phyloP scores from a whole-genome alignment of 2,329 filamentous ascomycete species.

The Penicillium sp. region DNA sequence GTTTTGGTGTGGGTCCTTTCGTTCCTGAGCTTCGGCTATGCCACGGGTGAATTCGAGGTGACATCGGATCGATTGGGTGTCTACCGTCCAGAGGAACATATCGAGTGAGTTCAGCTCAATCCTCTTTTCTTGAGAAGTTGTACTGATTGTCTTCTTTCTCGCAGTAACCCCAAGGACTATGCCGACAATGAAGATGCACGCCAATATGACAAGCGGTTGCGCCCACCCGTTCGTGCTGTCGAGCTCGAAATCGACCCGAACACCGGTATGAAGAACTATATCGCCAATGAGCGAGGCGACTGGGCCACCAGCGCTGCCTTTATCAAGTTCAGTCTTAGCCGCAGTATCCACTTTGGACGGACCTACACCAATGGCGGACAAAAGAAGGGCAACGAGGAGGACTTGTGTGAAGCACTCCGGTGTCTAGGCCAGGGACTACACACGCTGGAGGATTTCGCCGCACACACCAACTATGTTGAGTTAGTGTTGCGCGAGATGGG shows the following conservation, averaged over 20 bases:
- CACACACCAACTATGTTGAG: constrained; percentile 82
- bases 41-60: constrained; percentile 82
- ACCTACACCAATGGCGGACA: constrained; percentile 68
- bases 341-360: constrained; percentile 75
- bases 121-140: background rate
- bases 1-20: constrained; percentile 79
- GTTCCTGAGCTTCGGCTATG: constrained; percentile 79
- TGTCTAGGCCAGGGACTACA: constrained; percentile 75
- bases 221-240: constrained; percentile 69
- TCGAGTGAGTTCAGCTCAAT: constrained; percentile 40
- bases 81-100: constrained; percentile 70
- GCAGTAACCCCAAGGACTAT: constrained; percentile 76
- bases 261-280: constrained; percentile 99
- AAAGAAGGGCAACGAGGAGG: constrained; percentile 65
- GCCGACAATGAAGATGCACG: constrained; percentile 84
- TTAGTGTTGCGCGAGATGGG: constrained; percentile 72
- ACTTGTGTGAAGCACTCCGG: constrained; percentile 76
- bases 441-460: constrained; percentile 75
- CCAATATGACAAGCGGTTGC: constrained; percentile 71
- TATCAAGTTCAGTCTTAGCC: constrained; percentile 70
- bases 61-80: constrained; percentile 76
- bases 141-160: constrained; percentile 47
- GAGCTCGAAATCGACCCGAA: constrained; percentile 72
- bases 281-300: constrained; percentile 80
- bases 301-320: constrained; percentile 92